Conservation (phyloP, 2,329 filamentous ascomycete genomes). For the Fusarium algeriense region DNA sequence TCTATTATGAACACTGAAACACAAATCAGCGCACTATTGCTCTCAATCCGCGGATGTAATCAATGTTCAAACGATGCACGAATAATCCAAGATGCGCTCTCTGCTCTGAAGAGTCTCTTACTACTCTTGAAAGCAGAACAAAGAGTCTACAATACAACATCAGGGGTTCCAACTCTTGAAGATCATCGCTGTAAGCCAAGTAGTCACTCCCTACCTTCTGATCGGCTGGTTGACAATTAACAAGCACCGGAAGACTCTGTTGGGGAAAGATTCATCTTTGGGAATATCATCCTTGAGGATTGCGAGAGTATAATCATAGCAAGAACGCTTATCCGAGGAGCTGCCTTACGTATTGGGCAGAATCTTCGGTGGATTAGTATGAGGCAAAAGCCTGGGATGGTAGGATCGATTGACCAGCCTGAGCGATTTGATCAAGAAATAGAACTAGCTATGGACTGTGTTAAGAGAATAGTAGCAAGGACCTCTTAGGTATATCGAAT, state of each 20-base stretch:
- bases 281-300: background rate
- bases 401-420: background rate
- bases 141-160: background rate
- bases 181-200: too few relatives aligned
- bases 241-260: rapidly evolving
- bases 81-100: background rate
- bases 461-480: background rate
- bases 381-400: background rate
- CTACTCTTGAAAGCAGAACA: background rate
- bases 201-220: too few relatives aligned
- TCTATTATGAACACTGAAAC: background rate
- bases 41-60: background rate
- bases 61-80: background rate
- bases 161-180: background rate
- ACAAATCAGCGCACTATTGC: background rate
- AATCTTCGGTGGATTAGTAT: background rate
- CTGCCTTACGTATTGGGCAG: background rate
- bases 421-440: background rate
- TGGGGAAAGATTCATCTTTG: background rate
- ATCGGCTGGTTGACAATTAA: rapidly evolving
- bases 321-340: background rate
- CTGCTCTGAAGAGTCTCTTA: background rate
- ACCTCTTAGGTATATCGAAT: background rate
- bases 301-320: rapidly evolving
- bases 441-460: background rate